phyloP scores from a whole-genome alignment of 2,329 filamentous ascomycete genomes.

The Fusarium setosum region DNA sequence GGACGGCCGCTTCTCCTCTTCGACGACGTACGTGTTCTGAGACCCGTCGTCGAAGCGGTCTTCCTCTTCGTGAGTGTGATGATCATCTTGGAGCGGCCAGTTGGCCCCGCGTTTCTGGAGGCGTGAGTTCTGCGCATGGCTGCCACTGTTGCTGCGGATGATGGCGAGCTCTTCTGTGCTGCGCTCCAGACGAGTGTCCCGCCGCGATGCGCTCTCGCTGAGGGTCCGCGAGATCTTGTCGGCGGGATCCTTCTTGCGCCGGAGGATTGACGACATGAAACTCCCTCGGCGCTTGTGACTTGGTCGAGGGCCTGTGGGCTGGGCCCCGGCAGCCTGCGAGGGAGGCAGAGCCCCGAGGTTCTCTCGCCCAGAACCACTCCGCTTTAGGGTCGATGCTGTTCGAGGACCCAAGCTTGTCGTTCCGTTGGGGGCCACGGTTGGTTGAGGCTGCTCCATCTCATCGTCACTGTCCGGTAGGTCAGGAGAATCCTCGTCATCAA shows the following conservation, averaged over 20 bases:
- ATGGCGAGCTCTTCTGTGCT: slow-evolving; percentile 63
- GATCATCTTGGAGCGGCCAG: slow-evolving; percentile 49
- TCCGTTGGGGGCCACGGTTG: slow-evolving; percentile 4
- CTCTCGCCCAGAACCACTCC: slow-evolving; percentile 56
- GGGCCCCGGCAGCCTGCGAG: slow-evolving; percentile 31
- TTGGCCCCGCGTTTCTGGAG: slow-evolving; percentile 45
- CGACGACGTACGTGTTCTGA: slow-evolving; percentile 39
- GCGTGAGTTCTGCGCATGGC: slow-evolving; percentile 31
- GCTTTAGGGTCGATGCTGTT: slow-evolving; percentile 47
- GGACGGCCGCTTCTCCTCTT: slow-evolving; percentile 46
- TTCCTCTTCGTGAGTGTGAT: slow-evolving; percentile 47
- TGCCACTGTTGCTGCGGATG: slow-evolving; percentile 53
- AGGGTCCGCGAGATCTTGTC: slow-evolving; percentile 66
- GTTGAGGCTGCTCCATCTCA: slow-evolving; percentile 46
- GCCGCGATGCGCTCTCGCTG: slow-evolving; percentile 68
- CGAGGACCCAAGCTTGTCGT: slow-evolving; percentile 28
- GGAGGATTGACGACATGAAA: slow-evolving; percentile 69
- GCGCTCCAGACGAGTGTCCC: slow-evolving; percentile 72
- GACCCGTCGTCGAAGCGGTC: slow-evolving; percentile 39
- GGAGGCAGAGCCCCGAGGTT: slow-evolving; percentile 41
- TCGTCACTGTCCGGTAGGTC: slow-evolving; percentile 72
- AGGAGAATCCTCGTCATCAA: slow-evolving; percentile 63
- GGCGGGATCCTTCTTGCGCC: slow-evolving; percentile 66
- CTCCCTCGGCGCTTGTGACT: slow-evolving; percentile 57
- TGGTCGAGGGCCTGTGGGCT: slow-evolving; percentile 39